Conservation (phyloP, 495 filamentous ascomycete species). For the Pyronema domesticum region DNA sequence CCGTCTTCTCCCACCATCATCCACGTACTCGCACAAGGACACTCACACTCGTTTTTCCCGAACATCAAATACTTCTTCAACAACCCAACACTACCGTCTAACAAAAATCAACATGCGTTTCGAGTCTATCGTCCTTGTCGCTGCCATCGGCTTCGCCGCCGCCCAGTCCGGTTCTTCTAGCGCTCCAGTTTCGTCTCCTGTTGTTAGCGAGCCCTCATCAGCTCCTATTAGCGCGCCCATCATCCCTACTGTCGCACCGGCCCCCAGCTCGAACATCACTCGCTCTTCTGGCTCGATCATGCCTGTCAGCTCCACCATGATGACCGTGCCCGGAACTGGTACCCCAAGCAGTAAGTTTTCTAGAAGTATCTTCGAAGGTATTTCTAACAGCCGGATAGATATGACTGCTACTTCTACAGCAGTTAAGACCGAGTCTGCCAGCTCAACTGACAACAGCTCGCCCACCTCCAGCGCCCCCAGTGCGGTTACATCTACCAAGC, state of each 20-base stretch:
- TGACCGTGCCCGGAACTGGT: neutral
- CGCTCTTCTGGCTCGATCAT: neutral
- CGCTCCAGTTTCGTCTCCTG: neutral
- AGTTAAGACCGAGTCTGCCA: neutral
- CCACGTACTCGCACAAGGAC: neutral
- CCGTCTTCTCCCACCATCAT: neutral
- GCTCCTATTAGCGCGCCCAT: no score
- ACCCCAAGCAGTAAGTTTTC: neutral
- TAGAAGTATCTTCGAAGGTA: neutral
- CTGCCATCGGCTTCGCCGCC: neutral
- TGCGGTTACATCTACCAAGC: neutral
- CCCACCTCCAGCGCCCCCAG: neutral
- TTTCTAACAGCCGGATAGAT: neutral
- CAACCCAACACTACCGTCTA: neutral
- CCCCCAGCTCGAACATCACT: neutral
- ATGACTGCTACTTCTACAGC: neutral
- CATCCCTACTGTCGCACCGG: no score
- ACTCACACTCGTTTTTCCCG: conserved; percentile 2
- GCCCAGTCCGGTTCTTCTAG: neutral
- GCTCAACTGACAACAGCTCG: neutral
- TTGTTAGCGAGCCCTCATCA: no score
- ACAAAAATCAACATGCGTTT: conserved; percentile 4
- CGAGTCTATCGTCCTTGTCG: neutral
- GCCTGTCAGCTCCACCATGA: neutral
- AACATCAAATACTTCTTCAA: neutral